Base-by-base conservation (phyloP, 2,329 filamentous ascomycete species). In the Ceratocystis smalleyi region DNA sequence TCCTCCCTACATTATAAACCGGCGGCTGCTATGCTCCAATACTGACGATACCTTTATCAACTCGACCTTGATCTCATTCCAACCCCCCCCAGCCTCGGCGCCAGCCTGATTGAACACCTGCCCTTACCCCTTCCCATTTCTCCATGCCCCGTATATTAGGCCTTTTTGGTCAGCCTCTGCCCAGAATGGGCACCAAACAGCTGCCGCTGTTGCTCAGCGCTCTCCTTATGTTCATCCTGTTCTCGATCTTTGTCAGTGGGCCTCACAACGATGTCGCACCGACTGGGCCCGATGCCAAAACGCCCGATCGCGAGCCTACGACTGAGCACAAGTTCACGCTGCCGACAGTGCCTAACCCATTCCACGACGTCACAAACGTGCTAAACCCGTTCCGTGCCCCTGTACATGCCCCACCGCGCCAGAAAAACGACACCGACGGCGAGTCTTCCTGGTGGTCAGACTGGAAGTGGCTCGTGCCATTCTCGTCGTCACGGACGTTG, bases 391-490 rank as follows among this genome's bases (percentile, higher is more conserved):
- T 92, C 73, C 80, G 81, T 49, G 81, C 82, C 49, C 81, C 84
- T 22, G 81, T 84, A 10, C 89, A 95, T 72, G 81, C 84, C 67
- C 87, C 88, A 19, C 83, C 86, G 2, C 81, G 85, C 63, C 87
- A 91, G 73, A 83, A 84, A 68, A 89, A 92, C 73, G 91, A 89
- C 71, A 88, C 87, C 4, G 85, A 83, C 71, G 87, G 86, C 61
- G 88, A 87, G 67, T 85, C 87, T 43, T 85, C 84, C 66, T 97
- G 92, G 92, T 89, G 90, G 75, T 85, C 83, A 68, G 86, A 95
- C 73, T 95, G 87, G 85, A 89, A 87, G 72, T 97, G 91, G 91
- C 80, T 89, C 70, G 76, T 76, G 63, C 89, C 91, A 2, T 97
- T 96, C 73, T 96, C 91, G 19, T 91, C 85, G 54, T 83, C 84